Evolutionary conservation across 805 yeast species (phyloP).

Genomic region (Monosporozyma siamensis): DNA sequence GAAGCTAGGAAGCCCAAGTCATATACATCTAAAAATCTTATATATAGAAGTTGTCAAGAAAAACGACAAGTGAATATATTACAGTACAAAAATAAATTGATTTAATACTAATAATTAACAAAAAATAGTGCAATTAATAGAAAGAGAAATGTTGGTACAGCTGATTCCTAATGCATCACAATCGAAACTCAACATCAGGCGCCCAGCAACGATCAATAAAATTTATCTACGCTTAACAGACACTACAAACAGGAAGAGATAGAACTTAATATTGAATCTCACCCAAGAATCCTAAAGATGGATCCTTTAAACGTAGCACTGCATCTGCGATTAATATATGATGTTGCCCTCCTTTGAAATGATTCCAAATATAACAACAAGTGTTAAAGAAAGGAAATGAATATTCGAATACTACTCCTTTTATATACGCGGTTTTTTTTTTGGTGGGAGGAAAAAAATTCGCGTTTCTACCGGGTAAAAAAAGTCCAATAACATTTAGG

Average conservation of each 20-base stretch:
- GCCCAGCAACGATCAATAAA: constrained; percentile 34
- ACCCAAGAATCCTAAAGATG: constrained; percentile 9
- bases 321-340: constrained; percentile 21
- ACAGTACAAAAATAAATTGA: background rate
- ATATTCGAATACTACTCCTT: too few species aligned
- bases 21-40: too few species aligned
- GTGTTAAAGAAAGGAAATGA: background rate
- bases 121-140: background rate
- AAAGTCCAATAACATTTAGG: too few species aligned
- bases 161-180: constrained; percentile 34
- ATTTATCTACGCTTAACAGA: constrained; percentile 24
- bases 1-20: too few species aligned
- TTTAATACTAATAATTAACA: background rate
- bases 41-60: too few species aligned
- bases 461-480: too few species aligned
- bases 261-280: constrained; percentile 9
- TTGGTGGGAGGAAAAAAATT: too few species aligned
- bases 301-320: constrained; percentile 7
- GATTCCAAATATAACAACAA: background rate
- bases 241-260: constrained; percentile 11
- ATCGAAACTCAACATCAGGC: constrained; percentile 30
- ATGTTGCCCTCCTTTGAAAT: constrained; percentile 19
- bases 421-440: too few species aligned
- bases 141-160: constrained; percentile 28
- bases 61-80: too few species aligned